These are phyloP conservation scores for Cladobotryum protrusum DNA, from an alignment of 2,329 filamentous ascomycete species.

Conservation along the genomic window DNA sequence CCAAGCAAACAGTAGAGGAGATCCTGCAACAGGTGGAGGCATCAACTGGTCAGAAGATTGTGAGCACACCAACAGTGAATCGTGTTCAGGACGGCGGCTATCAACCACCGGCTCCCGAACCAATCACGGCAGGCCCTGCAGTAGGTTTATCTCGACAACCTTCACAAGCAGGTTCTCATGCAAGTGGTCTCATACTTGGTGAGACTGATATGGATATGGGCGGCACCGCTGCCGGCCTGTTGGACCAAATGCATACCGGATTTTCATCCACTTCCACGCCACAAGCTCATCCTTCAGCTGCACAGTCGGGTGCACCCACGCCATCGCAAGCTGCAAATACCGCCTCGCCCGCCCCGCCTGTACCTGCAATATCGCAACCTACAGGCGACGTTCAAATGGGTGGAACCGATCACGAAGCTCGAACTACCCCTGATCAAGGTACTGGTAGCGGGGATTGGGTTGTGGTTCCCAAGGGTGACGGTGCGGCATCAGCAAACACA, in stretches of 20 bases:
- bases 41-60: conserved; percentile 60
- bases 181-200: conserved; percentile 49
- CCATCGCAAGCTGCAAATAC: conserved; percentile 42
- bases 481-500: conserved; percentile 32
- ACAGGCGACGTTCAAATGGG: conserved; percentile 44
- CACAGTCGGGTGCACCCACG: conserved; percentile 52
- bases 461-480: conserved; percentile 60
- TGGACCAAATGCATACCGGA: conserved; percentile 63
- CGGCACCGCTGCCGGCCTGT: conserved; percentile 55
- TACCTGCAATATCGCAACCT: conserved; percentile 11
- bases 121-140: conserved; percentile 13
- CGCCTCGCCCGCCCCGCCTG: conserved; percentile 36
- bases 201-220: conserved; percentile 61
- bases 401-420: conserved; percentile 38
- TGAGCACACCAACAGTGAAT: conserved; percentile 56
- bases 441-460: conserved; percentile 64
- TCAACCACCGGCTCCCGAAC: conserved; percentile 53
- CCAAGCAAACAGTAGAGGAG: conserved; percentile 58
- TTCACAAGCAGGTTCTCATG: conserved; percentile 50
- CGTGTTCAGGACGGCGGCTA: conserved; percentile 74
- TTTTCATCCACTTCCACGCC: conserved; percentile 58
- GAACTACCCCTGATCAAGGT: conserved; percentile 43
- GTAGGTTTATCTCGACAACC: conserved; percentile 44
- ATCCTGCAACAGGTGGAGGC: conserved; percentile 70
- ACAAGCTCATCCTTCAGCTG: conserved; percentile 50